Evolutionary conservation across 495 filamentous ascomycete species (phyloP).

Genomic region (Stereocaulon alpinum): DNA sequence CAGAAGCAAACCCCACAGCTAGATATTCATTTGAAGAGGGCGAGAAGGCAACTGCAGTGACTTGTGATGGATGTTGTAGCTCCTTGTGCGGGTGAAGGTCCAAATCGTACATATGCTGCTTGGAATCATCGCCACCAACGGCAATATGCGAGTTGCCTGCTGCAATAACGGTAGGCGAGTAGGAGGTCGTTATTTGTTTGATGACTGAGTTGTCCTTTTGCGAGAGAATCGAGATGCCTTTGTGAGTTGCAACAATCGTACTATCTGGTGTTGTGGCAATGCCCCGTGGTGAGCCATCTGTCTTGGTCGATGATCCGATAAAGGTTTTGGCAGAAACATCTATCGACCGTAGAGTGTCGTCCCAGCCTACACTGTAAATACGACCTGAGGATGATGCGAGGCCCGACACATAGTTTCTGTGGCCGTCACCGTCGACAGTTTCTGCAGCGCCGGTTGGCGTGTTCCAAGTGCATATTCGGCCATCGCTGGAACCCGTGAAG

Average conservation of each 20-base stretch:
- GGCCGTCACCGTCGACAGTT: constrained; percentile 63
- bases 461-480: constrained; percentile 71
- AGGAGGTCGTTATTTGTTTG: constrained; percentile 35
- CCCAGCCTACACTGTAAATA: constrained; percentile 85
- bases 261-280: constrained; percentile 37
- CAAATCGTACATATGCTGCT: constrained; percentile 51
- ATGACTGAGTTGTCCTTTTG: constrained; percentile 45
- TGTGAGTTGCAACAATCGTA: constrained; percentile 54
- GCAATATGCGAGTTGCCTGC: constrained; percentile 57
- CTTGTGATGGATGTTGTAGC: constrained; percentile 41
- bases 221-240: constrained; percentile 52
- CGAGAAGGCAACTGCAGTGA: constrained; percentile 60
- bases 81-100: constrained; percentile 41
- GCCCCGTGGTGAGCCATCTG: constrained; percentile 53
- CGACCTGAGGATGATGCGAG: constrained; percentile 51
- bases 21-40: constrained; percentile 46
- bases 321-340: constrained; percentile 52
- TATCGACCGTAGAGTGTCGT: constrained; percentile 79
- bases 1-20: constrained; percentile 71
- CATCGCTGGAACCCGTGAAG: constrained; percentile 86
- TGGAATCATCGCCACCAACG: constrained; percentile 61
- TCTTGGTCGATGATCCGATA: constrained; percentile 40
- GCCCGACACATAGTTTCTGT: constrained; percentile 73
- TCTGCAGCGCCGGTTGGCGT: constrained; percentile 48
- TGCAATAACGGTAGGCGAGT: constrained; percentile 58